phyloP scores from a whole-genome alignment of 1,139 yeast genomes.

The Sugiyamaella xylanicola region DNA sequence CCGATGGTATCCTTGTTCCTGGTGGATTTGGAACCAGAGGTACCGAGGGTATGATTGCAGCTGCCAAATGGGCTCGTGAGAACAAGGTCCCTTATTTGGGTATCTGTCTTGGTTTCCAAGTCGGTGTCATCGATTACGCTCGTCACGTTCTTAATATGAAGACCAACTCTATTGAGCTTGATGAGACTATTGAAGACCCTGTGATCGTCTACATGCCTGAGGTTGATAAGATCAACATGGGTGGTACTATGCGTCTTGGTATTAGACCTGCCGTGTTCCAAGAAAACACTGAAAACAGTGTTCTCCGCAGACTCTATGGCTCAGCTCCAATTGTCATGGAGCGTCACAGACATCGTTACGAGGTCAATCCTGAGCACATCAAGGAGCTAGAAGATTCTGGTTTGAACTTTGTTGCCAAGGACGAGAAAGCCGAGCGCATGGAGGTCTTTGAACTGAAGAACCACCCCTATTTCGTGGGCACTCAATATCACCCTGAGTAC shows the following conservation, averaged over 20 bases:
- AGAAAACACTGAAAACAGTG: slow-evolving; percentile 66
- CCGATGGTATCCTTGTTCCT: slow-evolving; percentile 96
- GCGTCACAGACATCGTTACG: slow-evolving; percentile 99
- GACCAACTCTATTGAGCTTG: slow-evolving; percentile 86
- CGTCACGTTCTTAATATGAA: slow-evolving; percentile 74
- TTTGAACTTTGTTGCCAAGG: slow-evolving; percentile 87
- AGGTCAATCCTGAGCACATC: slow-evolving; percentile 85
- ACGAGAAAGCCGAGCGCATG: slow-evolving; percentile 88
- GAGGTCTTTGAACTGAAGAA: slow-evolving; percentile 79
- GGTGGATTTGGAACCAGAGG: slow-evolving; percentile 99
- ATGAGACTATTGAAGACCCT: slow-evolving; percentile 64
- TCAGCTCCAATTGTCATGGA: slow-evolving; percentile 69
- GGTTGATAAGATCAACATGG: slow-evolving; percentile 91
- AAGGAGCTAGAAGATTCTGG: slow-evolving; percentile 72
- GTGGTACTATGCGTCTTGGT: slow-evolving; percentile 99
- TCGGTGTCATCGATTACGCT: slow-evolving; percentile 93
- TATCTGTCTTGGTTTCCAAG: slow-evolving; percentile 95
- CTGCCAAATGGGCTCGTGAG: slow-evolving; percentile 97
- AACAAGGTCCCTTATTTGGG: slow-evolving; percentile 93
- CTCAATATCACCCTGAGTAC: slow-evolving; percentile 98
- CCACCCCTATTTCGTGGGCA: slow-evolving; percentile 91
- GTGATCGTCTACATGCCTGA: slow-evolving; percentile 98
- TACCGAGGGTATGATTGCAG: slow-evolving; percentile 96
- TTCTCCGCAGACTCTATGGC: slow-evolving; percentile 80
- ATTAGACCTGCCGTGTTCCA: slow-evolving; percentile 86